Conservation (phyloP, 1,139 yeast species). For the Candida pseudoviswanathii region DNA sequence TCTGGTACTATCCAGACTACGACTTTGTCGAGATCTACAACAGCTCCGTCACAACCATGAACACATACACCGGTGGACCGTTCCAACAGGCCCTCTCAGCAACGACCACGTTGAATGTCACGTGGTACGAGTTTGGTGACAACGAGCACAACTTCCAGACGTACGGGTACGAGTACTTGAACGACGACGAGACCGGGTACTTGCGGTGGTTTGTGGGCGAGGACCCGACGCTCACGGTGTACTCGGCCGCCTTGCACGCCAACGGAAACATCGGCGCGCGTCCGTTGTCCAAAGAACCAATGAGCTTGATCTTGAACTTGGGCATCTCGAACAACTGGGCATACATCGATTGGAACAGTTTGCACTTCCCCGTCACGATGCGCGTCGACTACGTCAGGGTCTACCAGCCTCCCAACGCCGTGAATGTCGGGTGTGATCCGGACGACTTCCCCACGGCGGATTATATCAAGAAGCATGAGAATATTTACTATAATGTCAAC, state of each 20-base stretch:
- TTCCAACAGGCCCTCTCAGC: slow-evolving; percentile 84
- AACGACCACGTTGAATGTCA: slow-evolving; percentile 65
- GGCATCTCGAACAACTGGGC: slow-evolving; percentile 85
- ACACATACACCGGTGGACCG: slow-evolving; percentile 81
- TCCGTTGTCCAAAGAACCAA: slow-evolving; percentile 79
- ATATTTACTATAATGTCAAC: slow-evolving; percentile 65
- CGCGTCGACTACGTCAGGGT: slow-evolving; percentile 75
- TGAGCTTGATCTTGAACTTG: slow-evolving; percentile 74
- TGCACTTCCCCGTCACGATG: slow-evolving; percentile 68
- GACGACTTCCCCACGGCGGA: slow-evolving; percentile 68
- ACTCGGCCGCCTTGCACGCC: slow-evolving; percentile 68
- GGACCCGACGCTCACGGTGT: slow-evolving; percentile 62
- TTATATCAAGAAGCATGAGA: slow-evolving; percentile 64
- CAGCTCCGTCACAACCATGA: slow-evolving; percentile 62
- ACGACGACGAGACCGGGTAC: slow-evolving; percentile 69
- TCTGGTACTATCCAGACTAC: slow-evolving; percentile 85
- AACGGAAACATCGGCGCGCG: slow-evolving; percentile 84
- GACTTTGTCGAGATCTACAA: slow-evolving; percentile 68
- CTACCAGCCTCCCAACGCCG: slow-evolving; percentile 64
- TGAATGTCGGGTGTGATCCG: slow-evolving; percentile 74
- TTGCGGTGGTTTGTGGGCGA: slow-evolving; percentile 82
- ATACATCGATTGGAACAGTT: slow-evolving; percentile 73
- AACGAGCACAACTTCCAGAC: slow-evolving; percentile 57
- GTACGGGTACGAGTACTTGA: slow-evolving; percentile 75
- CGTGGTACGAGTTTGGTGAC: slow-evolving; percentile 73